These are phyloP conservation scores for Coniella lustricola DNA, from an alignment of 2,329 filamentous ascomycete genomes.

Conservation along the genomic window DNA sequence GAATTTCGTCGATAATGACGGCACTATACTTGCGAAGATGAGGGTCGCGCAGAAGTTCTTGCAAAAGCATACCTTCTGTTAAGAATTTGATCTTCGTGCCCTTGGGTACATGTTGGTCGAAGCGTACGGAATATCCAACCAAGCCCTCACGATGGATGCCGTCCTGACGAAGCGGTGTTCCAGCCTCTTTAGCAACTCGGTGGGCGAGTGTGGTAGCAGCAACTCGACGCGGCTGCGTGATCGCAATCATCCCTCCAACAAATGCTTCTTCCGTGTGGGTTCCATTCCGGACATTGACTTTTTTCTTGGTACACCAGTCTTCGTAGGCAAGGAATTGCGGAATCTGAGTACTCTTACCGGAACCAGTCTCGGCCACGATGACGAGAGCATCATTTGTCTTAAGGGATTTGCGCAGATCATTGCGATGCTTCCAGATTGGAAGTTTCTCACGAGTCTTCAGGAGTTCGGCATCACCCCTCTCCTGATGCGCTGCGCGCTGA, in stretches of 20 bases:
- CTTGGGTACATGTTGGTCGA: constrained; percentile 78
- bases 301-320: constrained; percentile 65
- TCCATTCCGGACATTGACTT: constrained; percentile 37
- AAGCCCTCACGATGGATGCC: constrained; percentile 34
- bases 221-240: constrained; percentile 89
- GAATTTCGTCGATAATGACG: constrained; percentile 91
- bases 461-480: constrained; percentile 16
- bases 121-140: constrained; percentile 92
- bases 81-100: constrained; percentile 87
- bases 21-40: constrained; percentile 79
- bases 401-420: constrained; percentile 61
- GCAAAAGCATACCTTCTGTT: constrained; percentile 92
- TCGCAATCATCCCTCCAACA: constrained; percentile 77
- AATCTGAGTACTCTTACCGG: constrained; percentile 93
- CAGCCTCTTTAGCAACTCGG: constrained; percentile 74
- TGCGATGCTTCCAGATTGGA: constrained; percentile 71
- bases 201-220: constrained; percentile 87
- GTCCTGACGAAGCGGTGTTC: constrained; percentile 42
- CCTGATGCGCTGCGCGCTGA: neutral
- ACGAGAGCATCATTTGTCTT: constrained; percentile 69
- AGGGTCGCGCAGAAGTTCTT: constrained; percentile 85
- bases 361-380: constrained; percentile 88
- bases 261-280: constrained; percentile 35
- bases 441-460: constrained; percentile 54
- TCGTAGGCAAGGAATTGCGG: constrained; percentile 81